Evolutionary conservation across 225 moss, liverwort and hornwort species (phyloP), one percentile per base, ranked within the genome.

Genomic region (Pleurozium schreberi): DNA sequence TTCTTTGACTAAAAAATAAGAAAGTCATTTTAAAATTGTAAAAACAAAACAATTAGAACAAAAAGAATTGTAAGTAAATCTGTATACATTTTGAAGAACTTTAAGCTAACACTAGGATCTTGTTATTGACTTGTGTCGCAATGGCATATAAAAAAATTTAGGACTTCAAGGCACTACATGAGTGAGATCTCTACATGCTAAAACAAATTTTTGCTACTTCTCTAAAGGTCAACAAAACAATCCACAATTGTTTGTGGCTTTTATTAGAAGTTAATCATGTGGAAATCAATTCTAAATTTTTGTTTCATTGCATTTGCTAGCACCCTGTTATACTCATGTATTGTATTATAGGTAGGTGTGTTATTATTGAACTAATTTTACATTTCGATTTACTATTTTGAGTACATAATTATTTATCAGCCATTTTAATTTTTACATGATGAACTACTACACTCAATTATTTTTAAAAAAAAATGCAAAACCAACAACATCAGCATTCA

Each of bases 161-260:
- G 7, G 50, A 5, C 13, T 33, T 52, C 33, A 50, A 50, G 3
- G 12, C 8, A 49, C 0, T 20, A 0, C 20, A 12, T 34, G 50
- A 49, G 20, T 33, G 75, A 75, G 12, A 75, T 34, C 19, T 3
- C 33, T 75, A 8, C 3, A 50, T 50, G 17, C 10, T 18, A 21
- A 33, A 6, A 30, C 18, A 1, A 18, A 33, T 19, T 49, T 20
- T 33, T 33, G 8, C 8, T 50, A 7, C 33, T 49, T 31, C 5
- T 33, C 1, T 75, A 0, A 7, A 50, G 8, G 3, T 20, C 21
- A 21, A 3, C 50, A 12, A 50, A 12, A 12, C 8, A 33, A 49
- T 75, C 6, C 12, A 75, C 12, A 50, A 33, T 0, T 0, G 0
- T 20, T 33, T 21, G 8, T 1, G 3, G 3, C 33, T 20, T 8